These are phyloP conservation scores for Vanilla planifolia DNA, from an alignment of 106 monocot species.

Conservation along the genomic window DNA sequence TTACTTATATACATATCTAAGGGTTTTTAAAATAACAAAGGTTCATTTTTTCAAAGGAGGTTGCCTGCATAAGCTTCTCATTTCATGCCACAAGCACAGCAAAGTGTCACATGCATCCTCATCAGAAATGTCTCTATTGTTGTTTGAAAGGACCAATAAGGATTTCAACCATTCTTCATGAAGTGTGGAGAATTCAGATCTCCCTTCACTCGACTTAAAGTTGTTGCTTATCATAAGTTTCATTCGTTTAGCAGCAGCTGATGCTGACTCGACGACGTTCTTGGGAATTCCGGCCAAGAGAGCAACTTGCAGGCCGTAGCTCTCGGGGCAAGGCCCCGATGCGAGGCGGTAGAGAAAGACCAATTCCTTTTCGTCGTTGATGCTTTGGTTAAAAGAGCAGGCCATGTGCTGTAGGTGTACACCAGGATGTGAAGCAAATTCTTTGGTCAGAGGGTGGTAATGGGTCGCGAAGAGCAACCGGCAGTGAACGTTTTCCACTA, in stretches of 20 bases:
- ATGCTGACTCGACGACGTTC: slow-evolving; percentile 52
- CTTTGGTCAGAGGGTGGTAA: slow-evolving; percentile 93
- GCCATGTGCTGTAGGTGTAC: slow-evolving; percentile 92
- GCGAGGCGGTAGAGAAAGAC: slow-evolving; percentile 80
- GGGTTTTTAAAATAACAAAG: too few species aligned
- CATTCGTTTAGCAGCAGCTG: slow-evolving; percentile 51
- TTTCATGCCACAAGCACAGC: slow-evolving; percentile 80
- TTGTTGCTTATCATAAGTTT: slow-evolving; percentile 31
- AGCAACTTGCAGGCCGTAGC: slow-evolving; percentile 90
- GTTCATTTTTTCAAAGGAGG: slow-evolving; percentile 3
- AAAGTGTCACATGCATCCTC: slow-evolving; percentile 76
- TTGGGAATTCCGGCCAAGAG: slow-evolving; percentile 70
- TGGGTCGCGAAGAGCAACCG: slow-evolving; percentile 90
- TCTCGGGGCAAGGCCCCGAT: slow-evolving; percentile 74
- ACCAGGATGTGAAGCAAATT: slow-evolving; percentile 75
- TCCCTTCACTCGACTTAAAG: slow-evolving; percentile 68
- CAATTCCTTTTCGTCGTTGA: slow-evolving; percentile 30
- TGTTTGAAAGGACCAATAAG: slow-evolving; percentile 35
- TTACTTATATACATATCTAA: too few species aligned
- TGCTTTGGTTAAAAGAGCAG: slow-evolving; percentile 39
- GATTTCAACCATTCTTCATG: slow-evolving; percentile 77
- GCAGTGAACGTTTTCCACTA: slow-evolving; percentile 71
- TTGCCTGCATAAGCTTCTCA: slow-evolving; percentile 34
- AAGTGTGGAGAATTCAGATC: slow-evolving; percentile 63
- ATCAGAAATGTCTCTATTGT: slow-evolving; percentile 16